phyloP scores from a whole-genome alignment of 2,329 filamentous ascomycete genomes.

The Colletotrichum sp. region DNA sequence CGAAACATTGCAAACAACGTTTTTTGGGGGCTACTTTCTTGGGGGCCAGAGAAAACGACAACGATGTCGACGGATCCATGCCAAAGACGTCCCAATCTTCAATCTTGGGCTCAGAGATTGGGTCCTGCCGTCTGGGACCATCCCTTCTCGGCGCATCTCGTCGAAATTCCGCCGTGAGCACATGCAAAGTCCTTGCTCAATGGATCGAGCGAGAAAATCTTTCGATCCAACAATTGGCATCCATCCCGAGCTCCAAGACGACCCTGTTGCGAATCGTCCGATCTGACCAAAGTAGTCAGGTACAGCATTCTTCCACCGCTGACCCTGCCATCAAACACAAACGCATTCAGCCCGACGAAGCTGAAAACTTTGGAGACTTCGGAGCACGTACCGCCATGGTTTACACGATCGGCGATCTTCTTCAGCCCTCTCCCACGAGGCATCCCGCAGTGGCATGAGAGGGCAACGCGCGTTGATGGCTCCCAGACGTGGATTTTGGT shows the following conservation, averaged over 20 bases:
- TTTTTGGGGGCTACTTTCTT: background rate
- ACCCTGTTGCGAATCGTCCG: background rate
- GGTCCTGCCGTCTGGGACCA: background rate
- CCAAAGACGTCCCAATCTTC: background rate
- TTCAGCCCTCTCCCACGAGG: background rate
- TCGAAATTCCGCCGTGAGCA: background rate
- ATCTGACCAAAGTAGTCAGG: background rate
- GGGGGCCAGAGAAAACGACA: background rate
- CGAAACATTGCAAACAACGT: background rate
- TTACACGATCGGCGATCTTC: background rate
- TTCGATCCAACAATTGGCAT: background rate
- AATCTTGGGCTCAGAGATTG: background rate
- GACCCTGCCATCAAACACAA: background rate
- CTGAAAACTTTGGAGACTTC: background rate
- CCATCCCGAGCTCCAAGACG: background rate
- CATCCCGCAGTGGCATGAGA: background rate
- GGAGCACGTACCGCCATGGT: background rate
- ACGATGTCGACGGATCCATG: background rate
- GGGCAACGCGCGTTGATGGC: background rate
- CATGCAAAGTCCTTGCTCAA: slow-evolving; percentile 2
- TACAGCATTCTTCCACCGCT: background rate
- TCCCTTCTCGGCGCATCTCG: background rate
- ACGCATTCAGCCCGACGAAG: background rate
- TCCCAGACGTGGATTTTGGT: background rate
- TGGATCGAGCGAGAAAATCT: background rate